Percentiles rank a stretch among this genome's conserved stretches.
phyloP scores from a whole-genome alignment of 2,329 filamentous ascomycete genomes.

The Stromatinia cepivora region DNA sequence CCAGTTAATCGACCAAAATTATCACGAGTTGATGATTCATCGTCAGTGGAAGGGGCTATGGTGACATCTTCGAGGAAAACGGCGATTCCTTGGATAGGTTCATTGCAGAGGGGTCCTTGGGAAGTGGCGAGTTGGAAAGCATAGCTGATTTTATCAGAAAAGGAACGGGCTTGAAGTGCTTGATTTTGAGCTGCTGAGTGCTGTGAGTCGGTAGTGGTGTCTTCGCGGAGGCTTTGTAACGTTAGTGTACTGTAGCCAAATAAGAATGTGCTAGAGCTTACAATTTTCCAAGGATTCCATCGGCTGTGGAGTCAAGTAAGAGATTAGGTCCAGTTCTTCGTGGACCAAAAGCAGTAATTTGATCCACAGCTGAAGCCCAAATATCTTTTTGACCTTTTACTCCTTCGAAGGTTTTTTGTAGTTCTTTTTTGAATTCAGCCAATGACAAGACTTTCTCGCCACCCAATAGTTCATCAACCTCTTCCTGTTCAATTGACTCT shows the following conservation, averaged over 20 bases:
- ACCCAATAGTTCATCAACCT: slow-evolving; percentile 54
- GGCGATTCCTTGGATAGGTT: slow-evolving; percentile 90
- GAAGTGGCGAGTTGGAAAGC: slow-evolving; percentile 90
- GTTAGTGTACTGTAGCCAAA: neutral
- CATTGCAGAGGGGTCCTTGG: slow-evolving; percentile 87
- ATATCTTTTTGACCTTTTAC: slow-evolving; percentile 72
- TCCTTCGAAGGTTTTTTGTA: slow-evolving; percentile 67
- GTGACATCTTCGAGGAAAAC: slow-evolving; percentile 82
- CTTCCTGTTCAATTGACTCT: slow-evolving; percentile 41
- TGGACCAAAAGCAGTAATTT: slow-evolving; percentile 88
- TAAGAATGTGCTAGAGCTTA: slow-evolving; percentile 44
- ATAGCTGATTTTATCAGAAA: slow-evolving; percentile 87
- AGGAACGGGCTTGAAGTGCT: slow-evolving; percentile 61
- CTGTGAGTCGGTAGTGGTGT: slow-evolving; percentile 34
- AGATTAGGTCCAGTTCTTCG: slow-evolving; percentile 83
- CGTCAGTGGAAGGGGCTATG: slow-evolving; percentile 56
- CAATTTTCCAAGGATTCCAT: slow-evolving; percentile 70
- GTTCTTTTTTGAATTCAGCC: slow-evolving; percentile 73
- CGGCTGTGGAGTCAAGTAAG: slow-evolving; percentile 77
- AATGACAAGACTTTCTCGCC: slow-evolving; percentile 65
- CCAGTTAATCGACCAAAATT: slow-evolving; percentile 80
- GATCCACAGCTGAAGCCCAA: slow-evolving; percentile 76
- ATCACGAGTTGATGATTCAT: slow-evolving; percentile 58
- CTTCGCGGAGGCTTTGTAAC: slow-evolving; percentile 33
- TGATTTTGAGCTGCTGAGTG: slow-evolving; percentile 47